Percentiles rank a stretch among this genome's conserved stretches.
phyloP scores from a whole-genome alignment of 371 early-diverging fungal genomes.

The Mortierella sp. region DNA sequence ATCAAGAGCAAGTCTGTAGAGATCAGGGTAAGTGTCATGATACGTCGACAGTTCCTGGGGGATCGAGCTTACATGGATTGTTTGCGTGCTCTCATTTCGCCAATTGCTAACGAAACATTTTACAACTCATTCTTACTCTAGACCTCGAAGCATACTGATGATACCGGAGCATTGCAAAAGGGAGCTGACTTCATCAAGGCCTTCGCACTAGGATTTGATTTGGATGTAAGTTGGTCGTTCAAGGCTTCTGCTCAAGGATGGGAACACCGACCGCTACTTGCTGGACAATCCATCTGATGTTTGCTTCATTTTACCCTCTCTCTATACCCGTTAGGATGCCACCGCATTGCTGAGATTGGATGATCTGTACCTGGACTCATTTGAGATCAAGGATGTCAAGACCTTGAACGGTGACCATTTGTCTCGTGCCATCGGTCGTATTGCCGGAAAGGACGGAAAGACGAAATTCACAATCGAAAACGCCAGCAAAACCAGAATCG shows the following conservation, averaged over 20 bases:
- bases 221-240: slow-evolving; percentile 74
- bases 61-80: too few species aligned
- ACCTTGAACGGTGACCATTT: slow-evolving; percentile 96
- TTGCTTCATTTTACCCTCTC: background rate
- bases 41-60: too few species aligned
- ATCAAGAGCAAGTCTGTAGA: slow-evolving; percentile 91
- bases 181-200: slow-evolving; percentile 96
- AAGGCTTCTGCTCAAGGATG: too few species aligned
- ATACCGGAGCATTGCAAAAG: slow-evolving; percentile 91
- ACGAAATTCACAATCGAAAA: slow-evolving; percentile 98
- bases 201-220: slow-evolving; percentile 93
- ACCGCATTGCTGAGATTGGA: slow-evolving; percentile 95
- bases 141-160: slow-evolving; percentile 87
- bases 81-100: too few species aligned
- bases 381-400: slow-evolving; percentile 99
- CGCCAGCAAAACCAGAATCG: slow-evolving; percentile 96
- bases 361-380: slow-evolving; percentile 95
- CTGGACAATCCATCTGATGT: background rate
- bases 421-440: slow-evolving; percentile 98
- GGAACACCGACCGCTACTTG: too few species aligned
- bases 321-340: slow-evolving; percentile 72
- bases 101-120: background rate
- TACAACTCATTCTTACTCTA: slow-evolving; percentile 25
- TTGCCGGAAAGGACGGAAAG: slow-evolving; percentile 99
- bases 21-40: slow-evolving; percentile 79